Percentiles rank a stretch among this genome's conserved stretches.
Evolutionary conservation across 495 filamentous ascomycete species (phyloP).

Genomic region (Hypoxylon trugodes): DNA sequence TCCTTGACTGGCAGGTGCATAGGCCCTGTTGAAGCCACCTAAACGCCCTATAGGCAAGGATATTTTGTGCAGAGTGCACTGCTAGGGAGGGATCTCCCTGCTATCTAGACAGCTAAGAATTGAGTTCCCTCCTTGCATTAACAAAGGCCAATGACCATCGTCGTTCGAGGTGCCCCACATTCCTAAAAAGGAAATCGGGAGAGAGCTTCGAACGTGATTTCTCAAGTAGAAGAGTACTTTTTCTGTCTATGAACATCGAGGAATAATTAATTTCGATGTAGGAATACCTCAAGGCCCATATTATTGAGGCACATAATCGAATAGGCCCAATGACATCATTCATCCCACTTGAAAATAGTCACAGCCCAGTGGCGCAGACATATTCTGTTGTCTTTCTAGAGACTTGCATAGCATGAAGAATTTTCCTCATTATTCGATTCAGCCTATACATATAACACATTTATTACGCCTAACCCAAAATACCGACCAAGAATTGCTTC

Average conservation of each 20-base stretch:
- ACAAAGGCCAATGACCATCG: constrained; percentile 21
- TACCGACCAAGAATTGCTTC: neutral
- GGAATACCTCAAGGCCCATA: too few species aligned
- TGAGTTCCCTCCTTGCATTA: too few species aligned
- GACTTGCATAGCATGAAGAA: neutral
- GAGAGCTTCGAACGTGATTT: neutral
- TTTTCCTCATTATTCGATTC: neutral
- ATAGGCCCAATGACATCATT: neutral
- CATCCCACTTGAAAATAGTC: neutral
- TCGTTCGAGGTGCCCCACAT: constrained; percentile 4
- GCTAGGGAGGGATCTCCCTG: too few species aligned
- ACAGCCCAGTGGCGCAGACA: neutral
- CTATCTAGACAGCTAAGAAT: too few species aligned
- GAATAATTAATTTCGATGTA: too few species aligned
- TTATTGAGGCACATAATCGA: too few species aligned
- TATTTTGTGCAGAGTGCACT: too few species aligned
- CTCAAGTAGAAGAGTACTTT: neutral
- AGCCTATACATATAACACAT: neutral
- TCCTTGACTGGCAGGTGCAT: too few species aligned
- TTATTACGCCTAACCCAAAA: neutral
- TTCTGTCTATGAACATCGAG: too few species aligned
- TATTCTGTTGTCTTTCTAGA: neutral
- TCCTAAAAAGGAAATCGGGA: constrained; percentile 27
- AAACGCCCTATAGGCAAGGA: too few species aligned
- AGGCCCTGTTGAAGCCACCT: too few species aligned